These are phyloP conservation scores for Trichoderma asperelloides DNA, from an alignment of 495 filamentous ascomycete species.

Conservation along the genomic window DNA sequence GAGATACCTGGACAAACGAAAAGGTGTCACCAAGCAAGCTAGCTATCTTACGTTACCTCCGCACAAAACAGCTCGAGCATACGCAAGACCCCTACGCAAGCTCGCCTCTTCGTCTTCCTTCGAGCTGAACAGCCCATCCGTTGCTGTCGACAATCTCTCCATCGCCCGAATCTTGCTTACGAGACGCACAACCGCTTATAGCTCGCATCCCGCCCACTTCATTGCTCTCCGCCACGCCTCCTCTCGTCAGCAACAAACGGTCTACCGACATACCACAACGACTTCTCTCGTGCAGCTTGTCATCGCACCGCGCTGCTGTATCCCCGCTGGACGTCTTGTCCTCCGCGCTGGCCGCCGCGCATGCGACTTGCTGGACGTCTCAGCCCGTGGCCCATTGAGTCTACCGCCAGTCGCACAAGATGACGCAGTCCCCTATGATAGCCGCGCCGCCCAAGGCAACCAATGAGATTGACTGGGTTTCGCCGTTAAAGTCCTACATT, in stretches of 20 bases:
- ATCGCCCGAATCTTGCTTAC: background rate
- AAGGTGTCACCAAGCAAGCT: constrained; percentile 3
- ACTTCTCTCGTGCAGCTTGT: background rate
- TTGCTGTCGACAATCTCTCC: background rate
- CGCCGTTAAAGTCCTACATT: constrained; percentile 89
- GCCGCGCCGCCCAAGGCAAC: constrained; percentile 93
- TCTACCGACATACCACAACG: background rate
- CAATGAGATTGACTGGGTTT: constrained; percentile 97
- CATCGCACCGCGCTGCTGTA: background rate
- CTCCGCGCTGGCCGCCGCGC: constrained; percentile 12
- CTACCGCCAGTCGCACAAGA: constrained; percentile 19
- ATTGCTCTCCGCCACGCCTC: background rate
- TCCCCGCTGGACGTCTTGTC: constrained; percentile 1
- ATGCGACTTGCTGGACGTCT: constrained; percentile 6
- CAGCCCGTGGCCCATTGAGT: constrained; percentile 1
- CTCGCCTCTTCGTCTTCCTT: background rate
- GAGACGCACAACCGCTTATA: background rate
- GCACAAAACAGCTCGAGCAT: background rate
- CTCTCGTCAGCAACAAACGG: background rate
- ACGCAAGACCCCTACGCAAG: constrained; percentile 1
- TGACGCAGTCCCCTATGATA: constrained; percentile 84
- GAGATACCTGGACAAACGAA: background rate
- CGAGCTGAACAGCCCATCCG: background rate
- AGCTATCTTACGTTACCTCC: background rate
- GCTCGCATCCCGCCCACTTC: background rate